phyloP scores from a whole-genome alignment of 176 grass and related monocot species.

The Aechmea fasciata region DNA sequence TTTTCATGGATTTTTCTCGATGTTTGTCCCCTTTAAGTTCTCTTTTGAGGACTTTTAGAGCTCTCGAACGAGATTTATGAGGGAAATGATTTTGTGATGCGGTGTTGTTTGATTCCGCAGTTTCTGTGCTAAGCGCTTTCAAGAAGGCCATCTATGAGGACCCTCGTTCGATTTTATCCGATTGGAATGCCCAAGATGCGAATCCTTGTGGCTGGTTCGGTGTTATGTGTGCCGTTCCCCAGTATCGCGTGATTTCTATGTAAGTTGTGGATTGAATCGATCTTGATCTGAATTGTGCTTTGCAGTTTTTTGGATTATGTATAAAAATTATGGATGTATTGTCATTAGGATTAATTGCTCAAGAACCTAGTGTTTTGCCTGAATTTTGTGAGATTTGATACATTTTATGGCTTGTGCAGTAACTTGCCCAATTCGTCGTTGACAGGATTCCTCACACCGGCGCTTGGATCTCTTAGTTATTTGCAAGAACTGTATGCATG shows the following conservation, averaged over 20 bases:
- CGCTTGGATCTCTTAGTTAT: background rate
- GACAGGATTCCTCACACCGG: background rate
- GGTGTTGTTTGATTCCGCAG: slow-evolving; percentile 27
- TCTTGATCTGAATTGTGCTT: background rate
- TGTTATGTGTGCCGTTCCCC: slow-evolving; percentile 61
- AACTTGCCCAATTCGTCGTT: slow-evolving; percentile 1
- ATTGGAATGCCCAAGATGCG: slow-evolving; percentile 53
- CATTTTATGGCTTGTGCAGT: background rate
- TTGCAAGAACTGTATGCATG: slow-evolving; percentile 3
- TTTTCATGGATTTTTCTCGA: background rate
- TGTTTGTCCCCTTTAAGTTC: background rate
- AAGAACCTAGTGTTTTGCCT: no score
- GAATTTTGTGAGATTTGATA: no score
- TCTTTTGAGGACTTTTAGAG: background rate
- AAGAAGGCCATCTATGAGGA: slow-evolving; percentile 55
- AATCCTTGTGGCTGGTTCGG: slow-evolving; percentile 59
- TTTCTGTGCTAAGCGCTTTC: slow-evolving; percentile 49
- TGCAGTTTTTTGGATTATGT: slow-evolving; percentile 1
- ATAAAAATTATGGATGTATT: background rate
- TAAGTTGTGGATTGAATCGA: background rate
- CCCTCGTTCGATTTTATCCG: slow-evolving; percentile 53
- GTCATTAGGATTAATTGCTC: no score
- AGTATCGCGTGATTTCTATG: slow-evolving; percentile 48
- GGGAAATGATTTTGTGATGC: slow-evolving; percentile 9
- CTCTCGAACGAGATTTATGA: background rate